Percentiles rank a stretch among this genome's conserved stretches.
phyloP scores from a whole-genome alignment of 768 basidiomycete genomes.

The Suillus decipiens region DNA sequence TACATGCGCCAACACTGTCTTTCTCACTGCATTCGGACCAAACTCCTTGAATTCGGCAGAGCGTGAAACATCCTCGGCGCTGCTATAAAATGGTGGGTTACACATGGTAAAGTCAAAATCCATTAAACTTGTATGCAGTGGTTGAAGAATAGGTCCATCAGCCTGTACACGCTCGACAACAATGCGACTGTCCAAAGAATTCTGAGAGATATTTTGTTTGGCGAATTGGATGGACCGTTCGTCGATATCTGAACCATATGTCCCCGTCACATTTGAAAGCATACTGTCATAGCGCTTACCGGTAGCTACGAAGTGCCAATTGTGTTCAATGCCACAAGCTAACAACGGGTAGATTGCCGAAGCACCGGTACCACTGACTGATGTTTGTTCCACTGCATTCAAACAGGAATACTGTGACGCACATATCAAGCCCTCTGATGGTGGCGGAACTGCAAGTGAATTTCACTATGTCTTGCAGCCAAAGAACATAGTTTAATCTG shows the following conservation, averaged over 20 bases:
- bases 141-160: constrained; percentile 46
- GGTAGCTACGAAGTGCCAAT: constrained; percentile 68
- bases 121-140: constrained; percentile 17
- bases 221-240: constrained; percentile 58
- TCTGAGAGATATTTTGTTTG: constrained; percentile 53
- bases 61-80: constrained; percentile 60
- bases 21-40: constrained; percentile 68
- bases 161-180: constrained; percentile 40
- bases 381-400: background rate
- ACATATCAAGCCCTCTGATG: constrained; percentile 77
- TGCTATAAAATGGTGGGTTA: constrained; percentile 95
- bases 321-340: constrained; percentile 50
- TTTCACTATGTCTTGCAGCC: constrained; percentile 72
- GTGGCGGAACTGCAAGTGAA: constrained; percentile 20
- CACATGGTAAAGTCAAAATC: constrained; percentile 84
- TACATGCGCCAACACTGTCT: background rate
- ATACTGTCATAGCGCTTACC: constrained; percentile 41
- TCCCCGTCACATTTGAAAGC: background rate
- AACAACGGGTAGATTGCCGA: constrained; percentile 89
- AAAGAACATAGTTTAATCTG: constrained; percentile 86
- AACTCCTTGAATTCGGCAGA: constrained; percentile 65
- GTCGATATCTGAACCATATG: constrained; percentile 64
- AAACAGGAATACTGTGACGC: constrained; percentile 22
- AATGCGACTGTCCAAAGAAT: constrained; percentile 57
- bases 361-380: constrained; percentile 81